Evolutionary conservation across 495 filamentous ascomycete genomes (phyloP).

Genomic region (Xylaria cubensis): DNA sequence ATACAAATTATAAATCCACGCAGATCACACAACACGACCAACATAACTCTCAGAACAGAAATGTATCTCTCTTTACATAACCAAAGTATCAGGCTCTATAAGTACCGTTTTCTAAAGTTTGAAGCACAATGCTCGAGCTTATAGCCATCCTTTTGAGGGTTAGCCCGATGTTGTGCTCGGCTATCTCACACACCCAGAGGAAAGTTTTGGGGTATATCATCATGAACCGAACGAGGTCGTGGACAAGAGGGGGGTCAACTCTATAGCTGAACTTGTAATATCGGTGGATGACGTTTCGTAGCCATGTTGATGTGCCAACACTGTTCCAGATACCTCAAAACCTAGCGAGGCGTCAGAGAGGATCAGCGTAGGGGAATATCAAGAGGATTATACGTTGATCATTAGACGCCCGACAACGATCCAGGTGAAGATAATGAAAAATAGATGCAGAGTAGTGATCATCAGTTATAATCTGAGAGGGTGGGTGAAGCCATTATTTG

Average conservation of each 20-base stretch:
- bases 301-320: not conserved
- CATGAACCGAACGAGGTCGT: not conserved
- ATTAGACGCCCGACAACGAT: not conserved
- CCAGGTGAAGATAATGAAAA: slow-evolving; percentile 5
- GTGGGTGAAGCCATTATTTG: not conserved
- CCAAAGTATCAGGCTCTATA: not conserved
- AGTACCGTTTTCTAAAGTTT: no score
- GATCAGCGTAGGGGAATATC: not conserved
- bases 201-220: not conserved
- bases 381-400: not conserved
- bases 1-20: not conserved
- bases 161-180: not conserved
- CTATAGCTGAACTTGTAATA: not conserved
- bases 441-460: not conserved
- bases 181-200: not conserved
- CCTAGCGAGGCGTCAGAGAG: not conserved
- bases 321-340: not conserved
- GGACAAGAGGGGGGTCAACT: not conserved
- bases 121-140: not conserved
- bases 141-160: not conserved
- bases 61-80: not conserved
- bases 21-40: not conserved
- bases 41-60: not conserved
- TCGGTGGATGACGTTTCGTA: not conserved
- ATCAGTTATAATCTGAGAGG: slow-evolving; percentile 4